Evolutionary conservation across 441 rosid genomes (phyloP).

Genomic region (Pelargonium cotyledonis): DNA sequence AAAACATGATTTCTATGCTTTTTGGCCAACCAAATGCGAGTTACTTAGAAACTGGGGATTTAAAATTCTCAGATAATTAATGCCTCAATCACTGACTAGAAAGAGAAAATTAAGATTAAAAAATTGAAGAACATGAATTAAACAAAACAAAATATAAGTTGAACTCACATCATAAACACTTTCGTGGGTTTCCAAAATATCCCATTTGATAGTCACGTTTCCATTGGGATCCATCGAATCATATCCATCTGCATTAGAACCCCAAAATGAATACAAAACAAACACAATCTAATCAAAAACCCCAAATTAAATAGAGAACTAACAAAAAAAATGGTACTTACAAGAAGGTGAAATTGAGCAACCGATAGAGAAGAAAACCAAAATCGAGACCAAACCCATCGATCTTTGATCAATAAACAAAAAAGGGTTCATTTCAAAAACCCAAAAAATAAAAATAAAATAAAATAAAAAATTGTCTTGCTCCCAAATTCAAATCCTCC

Average conservation of each 20-base stretch:
- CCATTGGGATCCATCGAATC: slow-evolving; percentile 84
- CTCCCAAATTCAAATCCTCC: neutral
- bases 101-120: neutral
- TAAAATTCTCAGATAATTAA: neutral
- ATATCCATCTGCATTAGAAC: slow-evolving; percentile 54
- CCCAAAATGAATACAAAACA: neutral
- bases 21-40: neutral
- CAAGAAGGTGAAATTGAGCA: slow-evolving; percentile 31
- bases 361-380: slow-evolving; percentile 24
- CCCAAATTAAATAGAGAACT: neutral
- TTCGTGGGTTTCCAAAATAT: slow-evolving; percentile 38
- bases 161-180: slow-evolving; percentile 30
- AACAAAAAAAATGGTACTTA: neutral
- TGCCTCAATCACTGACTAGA: neutral
- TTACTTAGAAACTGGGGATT: neutral
- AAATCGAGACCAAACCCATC: slow-evolving; percentile 25
- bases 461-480: neutral
- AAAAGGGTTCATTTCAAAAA: slow-evolving; percentile 7
- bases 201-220: slow-evolving; percentile 72
- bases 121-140: neutral
- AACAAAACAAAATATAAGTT: no score
- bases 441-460: neutral
- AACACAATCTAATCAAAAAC: neutral
- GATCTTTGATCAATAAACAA: slow-evolving; percentile 21
- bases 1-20: neutral